Base-by-base conservation (phyloP, 768 basidiomycete genomes). In the Pseudohyphozyma bogoriensis region DNA sequence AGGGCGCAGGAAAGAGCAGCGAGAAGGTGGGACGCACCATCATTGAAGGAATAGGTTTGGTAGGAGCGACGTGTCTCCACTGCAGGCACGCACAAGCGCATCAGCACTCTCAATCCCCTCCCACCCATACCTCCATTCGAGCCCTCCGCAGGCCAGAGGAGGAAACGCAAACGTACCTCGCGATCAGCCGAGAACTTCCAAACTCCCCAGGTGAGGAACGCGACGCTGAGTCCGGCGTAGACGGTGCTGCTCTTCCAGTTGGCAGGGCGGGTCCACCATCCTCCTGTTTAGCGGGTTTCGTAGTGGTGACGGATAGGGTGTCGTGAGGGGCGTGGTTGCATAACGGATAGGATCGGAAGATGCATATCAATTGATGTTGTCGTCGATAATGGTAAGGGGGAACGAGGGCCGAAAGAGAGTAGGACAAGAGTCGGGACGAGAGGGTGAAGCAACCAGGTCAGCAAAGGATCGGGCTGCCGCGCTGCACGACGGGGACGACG, bases 241-340 rank as follows among this genome's bases (percentile, higher is more conserved):
- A 81, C 81, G 3, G 91, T 93, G 77, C 91, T 92, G 31, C 82
- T 73, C 59, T 81, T 82, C 91, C 91, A 95, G 76, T 91, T 93
- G 28, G 82, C 77, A 10, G 91, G 91, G 24, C 88, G 82, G 37
- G 83, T 82, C 91, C 91, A 96, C 91, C 91, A 96, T 69, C 91
- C 91, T 77, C 91, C 89, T 89, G 67, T 56, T 20, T 26, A 20
- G n/a, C 18, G n/a, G 54, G 20, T 16, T 16, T 28, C 32, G 24
- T 28, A 47, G 22, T 22, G 35, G 18, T 49, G 24, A 47, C 45
- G 31, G 20, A 11, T 16, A 39, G 10, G 44, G 31, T 7, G 4
- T 20, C 9, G 36, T 12, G 36, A 11, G 18, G 13, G 24, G 47
- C 15, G 4, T 1, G 2, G 35, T 52, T 37, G 13, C 29, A 35